Evolutionary conservation across 345 rosid genomes (phyloP).

Genomic region (Pistacia atlantica): DNA sequence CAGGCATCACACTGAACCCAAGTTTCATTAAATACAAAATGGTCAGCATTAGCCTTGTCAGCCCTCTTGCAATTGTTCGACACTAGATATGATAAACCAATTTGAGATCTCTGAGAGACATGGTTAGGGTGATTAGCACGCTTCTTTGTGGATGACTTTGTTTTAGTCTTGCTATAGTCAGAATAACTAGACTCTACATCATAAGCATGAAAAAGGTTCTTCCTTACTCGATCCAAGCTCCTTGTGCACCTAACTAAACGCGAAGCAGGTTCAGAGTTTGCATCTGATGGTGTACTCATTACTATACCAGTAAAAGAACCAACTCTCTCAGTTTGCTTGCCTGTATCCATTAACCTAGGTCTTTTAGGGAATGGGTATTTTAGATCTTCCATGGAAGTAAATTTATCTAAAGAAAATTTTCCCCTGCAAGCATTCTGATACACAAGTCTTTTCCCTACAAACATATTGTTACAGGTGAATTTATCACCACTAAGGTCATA

Average conservation of each 20-base stretch:
- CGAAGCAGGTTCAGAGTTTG: constrained; percentile 32
- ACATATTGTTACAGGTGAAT: constrained; percentile 32
- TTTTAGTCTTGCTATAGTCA: constrained; percentile 36
- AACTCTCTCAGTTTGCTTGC: constrained; percentile 39
- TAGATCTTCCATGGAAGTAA: constrained; percentile 30
- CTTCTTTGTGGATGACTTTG: constrained; percentile 35
- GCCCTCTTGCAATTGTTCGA: constrained; percentile 34
- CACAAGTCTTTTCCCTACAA: constrained; percentile 42
- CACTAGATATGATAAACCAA: constrained; percentile 24
- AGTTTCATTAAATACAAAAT: constrained; percentile 44
- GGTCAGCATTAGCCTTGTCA: constrained; percentile 34
- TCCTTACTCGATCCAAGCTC: constrained; percentile 55
- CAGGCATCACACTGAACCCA: constrained; percentile 98
- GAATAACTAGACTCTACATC: constrained; percentile 37
- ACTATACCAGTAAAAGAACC: constrained; percentile 33
- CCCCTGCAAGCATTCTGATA: constrained; percentile 45
- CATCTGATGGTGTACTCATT: constrained; percentile 24
- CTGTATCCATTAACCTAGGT: constrained; percentile 45
- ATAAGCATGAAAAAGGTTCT: constrained; percentile 57
- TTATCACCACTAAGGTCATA: constrained; percentile 65
- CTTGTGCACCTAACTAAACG: constrained; percentile 46
- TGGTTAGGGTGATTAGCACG: constrained; percentile 11
- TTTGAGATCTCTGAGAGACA: constrained; percentile 23
- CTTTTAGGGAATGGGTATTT: constrained; percentile 50
- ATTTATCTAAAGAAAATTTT: constrained; percentile 41